Conservation (phyloP, 2,329 filamentous ascomycete genomes). For the Hypocrella siamensis region DNA sequence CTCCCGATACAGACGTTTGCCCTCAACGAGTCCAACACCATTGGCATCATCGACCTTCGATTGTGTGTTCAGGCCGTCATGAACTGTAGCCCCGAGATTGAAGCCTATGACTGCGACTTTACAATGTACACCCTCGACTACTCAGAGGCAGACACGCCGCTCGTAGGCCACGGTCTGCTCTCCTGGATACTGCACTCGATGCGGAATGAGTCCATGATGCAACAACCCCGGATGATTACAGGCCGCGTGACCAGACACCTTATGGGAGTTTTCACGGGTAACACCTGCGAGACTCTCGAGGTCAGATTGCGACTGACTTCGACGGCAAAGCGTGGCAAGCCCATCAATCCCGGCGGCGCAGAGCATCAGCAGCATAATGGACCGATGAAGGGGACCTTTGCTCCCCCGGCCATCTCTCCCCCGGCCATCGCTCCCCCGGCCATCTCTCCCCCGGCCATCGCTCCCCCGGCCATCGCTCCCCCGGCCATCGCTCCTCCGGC, state of each 20-base stretch:
- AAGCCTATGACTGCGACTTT: constrained; percentile 59
- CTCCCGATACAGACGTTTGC: constrained; percentile 67
- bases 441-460: too few species aligned
- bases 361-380: constrained; percentile 4
- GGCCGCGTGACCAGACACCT: constrained; percentile 81
- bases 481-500: constrained; percentile 10
- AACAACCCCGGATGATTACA: constrained; percentile 62
- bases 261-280: constrained; percentile 69
- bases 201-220: constrained; percentile 22
- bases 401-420: too few species aligned
- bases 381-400: too few species aligned
- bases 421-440: too few species aligned
- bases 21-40: constrained; percentile 63
- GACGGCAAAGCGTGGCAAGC: constrained; percentile 42
- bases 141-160: constrained; percentile 81
- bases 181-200: constrained; percentile 56
- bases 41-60: constrained; percentile 77
- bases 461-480: too few species aligned
- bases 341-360: constrained; percentile 8
- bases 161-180: constrained; percentile 91
- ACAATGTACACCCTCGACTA: constrained; percentile 97
- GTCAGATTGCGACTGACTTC: constrained; percentile 79
- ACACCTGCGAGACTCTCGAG: constrained; percentile 76
- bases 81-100: constrained; percentile 68
- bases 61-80: constrained; percentile 74